Evolutionary conservation across 441 rosid species (phyloP), one percentile per base, ranked within the genome.

Genomic region (Dalechampia spathulata): DNA sequence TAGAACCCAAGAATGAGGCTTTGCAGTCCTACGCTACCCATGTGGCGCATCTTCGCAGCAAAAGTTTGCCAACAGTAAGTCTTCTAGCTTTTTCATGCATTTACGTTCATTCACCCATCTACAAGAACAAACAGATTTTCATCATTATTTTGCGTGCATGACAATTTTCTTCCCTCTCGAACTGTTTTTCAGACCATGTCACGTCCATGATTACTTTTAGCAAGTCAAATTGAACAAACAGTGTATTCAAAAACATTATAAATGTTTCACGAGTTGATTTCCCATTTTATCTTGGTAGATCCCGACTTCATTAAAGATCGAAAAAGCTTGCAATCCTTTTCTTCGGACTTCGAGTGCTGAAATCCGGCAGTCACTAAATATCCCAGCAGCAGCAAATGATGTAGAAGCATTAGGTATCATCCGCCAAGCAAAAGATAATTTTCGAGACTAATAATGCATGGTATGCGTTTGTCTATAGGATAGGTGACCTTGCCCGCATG

Each of bases 311-410:
- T 63, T 93, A 14, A 90, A 83, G 83, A 58, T 75, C 25, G 99
- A 93, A 78, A 93, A 93, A 69, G 81, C 77, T 9, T 90, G 97
- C 43, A 93, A 93, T 68, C 99, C 99, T 2, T 93, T 93, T 76
- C 91, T 93, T 23, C 92, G 97, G 28, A 72, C 84, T 36, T 70
- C 83, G 0, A 93, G 85, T 56, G 39, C 54, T 21, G 97, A 90
- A 57, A 90, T 93, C 66, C 75, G 93, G 28, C 77, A 61, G 57
- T 58, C 74, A 1, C 66, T 93, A 46, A 57, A 69, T 17, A 87
- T 93, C 66, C 79, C 93, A 2, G 78, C 61, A 4, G 55, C 80
- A 0, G 87, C 87, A 20, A 75, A 53, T 11, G 95, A 87, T 52
- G 78, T 85, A 1, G 95, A 90, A 62, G 91, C 86, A 20, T 57